These are phyloP conservation scores for Cubamyces lactineus DNA, from an alignment of 768 basidiomycete species.

Conservation along the genomic window DNA sequence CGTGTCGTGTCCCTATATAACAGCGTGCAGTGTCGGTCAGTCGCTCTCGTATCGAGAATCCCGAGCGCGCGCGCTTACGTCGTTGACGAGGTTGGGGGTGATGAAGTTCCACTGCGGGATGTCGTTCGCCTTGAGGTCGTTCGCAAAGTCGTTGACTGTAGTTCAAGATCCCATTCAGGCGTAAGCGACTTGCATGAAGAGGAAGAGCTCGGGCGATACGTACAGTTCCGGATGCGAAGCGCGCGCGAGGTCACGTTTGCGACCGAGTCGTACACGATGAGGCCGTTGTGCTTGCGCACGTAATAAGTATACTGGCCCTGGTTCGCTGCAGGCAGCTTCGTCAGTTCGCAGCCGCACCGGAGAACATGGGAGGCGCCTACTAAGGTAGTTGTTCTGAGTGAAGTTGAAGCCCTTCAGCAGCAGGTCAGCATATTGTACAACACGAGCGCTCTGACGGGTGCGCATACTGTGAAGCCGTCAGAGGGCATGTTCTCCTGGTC, in stretches of 20 bases:
- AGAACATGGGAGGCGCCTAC: conserved; percentile 25
- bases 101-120: conserved; percentile 65
- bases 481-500: conserved; percentile 61
- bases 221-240: conserved; percentile 52
- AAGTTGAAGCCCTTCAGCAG: conserved; percentile 40
- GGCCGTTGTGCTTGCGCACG: conserved; percentile 59
- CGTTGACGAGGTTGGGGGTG: conserved; percentile 63
- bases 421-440: neutral
- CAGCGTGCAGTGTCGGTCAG: neutral
- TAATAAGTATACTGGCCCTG: conserved; percentile 49
- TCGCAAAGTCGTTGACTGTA: conserved; percentile 56
- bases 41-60: too few species aligned
- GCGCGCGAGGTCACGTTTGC: conserved; percentile 45
- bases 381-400: conserved; percentile 43
- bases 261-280: conserved; percentile 55
- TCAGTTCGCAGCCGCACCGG: too few species aligned
- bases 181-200: too few species aligned
- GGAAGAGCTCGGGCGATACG: neutral
- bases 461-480: conserved; percentile 43
- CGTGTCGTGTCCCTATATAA: conserved; percentile 51
- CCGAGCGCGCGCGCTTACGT: conserved; percentile 35
- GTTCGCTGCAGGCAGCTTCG: neutral
- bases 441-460: neutral
- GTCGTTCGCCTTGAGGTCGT: conserved; percentile 51
- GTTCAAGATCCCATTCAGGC: too few species aligned